Evolutionary conservation across 129 eudicot species (phyloP).

Genomic region (Cynara cardunculus): DNA sequence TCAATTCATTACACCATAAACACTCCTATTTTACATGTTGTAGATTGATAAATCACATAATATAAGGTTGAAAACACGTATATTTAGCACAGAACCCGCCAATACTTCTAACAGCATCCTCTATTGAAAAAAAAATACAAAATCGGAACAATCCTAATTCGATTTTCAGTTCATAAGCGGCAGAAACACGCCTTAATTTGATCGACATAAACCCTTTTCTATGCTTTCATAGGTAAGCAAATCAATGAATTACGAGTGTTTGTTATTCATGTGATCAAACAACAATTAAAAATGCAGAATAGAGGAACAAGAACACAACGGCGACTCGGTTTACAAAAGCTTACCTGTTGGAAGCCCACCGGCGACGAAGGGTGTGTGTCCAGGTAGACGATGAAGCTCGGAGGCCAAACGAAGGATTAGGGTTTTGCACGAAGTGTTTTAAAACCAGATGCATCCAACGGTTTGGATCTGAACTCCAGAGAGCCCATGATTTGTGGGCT

Average conservation of each 20-base stretch:
- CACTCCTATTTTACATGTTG: background rate
- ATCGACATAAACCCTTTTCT: background rate
- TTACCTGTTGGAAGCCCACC: constrained; percentile 5
- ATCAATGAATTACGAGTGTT: background rate
- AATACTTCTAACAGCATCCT: background rate
- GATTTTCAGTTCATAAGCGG: background rate
- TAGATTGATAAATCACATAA: background rate
- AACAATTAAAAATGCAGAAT: background rate
- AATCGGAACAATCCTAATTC: background rate
- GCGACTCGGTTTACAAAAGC: background rate
- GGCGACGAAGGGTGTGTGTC: background rate
- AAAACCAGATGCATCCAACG: background rate
- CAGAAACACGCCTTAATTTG: background rate
- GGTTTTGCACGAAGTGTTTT: constrained; percentile 17
- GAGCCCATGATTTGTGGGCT: background rate
- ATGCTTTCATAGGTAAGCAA: background rate
- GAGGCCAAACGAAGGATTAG: constrained; percentile 17
- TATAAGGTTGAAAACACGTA: background rate
- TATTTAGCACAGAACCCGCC: background rate
- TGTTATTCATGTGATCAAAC: background rate
- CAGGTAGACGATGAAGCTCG: background rate
- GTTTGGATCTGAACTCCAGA: background rate
- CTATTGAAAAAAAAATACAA: background rate
- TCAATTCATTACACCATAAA: background rate
- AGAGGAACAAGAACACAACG: background rate